Evolutionary conservation across 345 rosid species (phyloP), one percentile per base, ranked within the genome.

Genomic region (Brassica carinata): DNA sequence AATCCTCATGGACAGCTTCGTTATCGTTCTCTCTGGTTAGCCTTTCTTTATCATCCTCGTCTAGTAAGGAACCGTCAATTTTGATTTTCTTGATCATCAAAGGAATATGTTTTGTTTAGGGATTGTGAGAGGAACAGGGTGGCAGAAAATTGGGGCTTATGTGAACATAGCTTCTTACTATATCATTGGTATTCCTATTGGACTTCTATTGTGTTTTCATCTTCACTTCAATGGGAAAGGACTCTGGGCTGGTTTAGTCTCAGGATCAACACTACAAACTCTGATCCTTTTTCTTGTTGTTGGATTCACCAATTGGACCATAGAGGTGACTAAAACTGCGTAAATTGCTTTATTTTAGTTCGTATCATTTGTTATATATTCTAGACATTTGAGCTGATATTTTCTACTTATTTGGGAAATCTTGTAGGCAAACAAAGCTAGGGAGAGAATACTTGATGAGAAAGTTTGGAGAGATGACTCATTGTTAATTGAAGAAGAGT

Each of bases 111-210:
- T 48, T 29, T 75, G 62, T 65, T 74, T 19, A 88, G 97, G 94
- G 36, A 77, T 88, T 34, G 91, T 90, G 9, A 89, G 94, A 81
- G 97, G 94, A 58, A 74, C 85, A 34, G 92, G 97, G 5, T 87
- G 93, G 93, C 94, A 90, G 62, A 74, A 87, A 43, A 82, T 83
- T 31, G 94, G 91, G 61, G 94, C 88, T 0, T 89, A 84, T 71
- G 83, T 90, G 27, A 92, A 92, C 71, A 85, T 90, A 5, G 81
- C 85, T 3, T 89, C 94, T 13, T 90, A 69, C 70, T 90, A 90
- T 73, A 19, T 86, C 0, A 77, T 85, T 43, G 94, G 94, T 55
- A 79, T 92, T 64, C 94, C 94, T 0, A 10, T 79, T 26, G 89
- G 87, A 2, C 82, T 69, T 13, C 5, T 81, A 6, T 73, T 90